These are phyloP conservation scores for Lepidium africanum DNA, from an alignment of 345 rosid genomes.

Conservation along the genomic window DNA sequence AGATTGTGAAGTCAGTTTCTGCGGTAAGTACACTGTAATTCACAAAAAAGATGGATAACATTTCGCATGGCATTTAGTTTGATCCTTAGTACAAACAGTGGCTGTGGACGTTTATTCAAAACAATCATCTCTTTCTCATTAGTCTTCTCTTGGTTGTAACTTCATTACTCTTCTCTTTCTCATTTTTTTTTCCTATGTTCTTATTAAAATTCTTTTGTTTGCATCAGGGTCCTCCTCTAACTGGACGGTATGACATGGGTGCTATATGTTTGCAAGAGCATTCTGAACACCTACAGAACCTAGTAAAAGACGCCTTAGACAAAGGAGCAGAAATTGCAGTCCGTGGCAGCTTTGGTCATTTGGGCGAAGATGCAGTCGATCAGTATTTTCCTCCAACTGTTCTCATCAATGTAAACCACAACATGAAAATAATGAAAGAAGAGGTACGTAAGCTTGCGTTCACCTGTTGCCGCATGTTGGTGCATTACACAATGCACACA, in stretches of 20 bases:
- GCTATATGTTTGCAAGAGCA: slow-evolving; percentile 95
- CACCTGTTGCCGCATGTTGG: background rate
- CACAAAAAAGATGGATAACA: background rate
- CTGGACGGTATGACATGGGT: slow-evolving; percentile 95
- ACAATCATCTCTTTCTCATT: background rate
- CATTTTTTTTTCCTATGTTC: background rate
- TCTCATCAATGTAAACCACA: slow-evolving; percentile 71
- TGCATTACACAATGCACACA: background rate
- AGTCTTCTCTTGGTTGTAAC: background rate
- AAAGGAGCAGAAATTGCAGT: slow-evolving; percentile 86
- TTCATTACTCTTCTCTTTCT: background rate
- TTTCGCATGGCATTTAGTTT: background rate
- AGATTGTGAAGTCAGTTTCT: slow-evolving; percentile 80
- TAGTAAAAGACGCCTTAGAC: slow-evolving; percentile 79
- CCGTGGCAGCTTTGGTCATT: slow-evolving; percentile 93
- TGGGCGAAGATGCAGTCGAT: slow-evolving; percentile 89
- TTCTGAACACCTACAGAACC: slow-evolving; percentile 79
- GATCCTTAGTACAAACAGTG: background rate
- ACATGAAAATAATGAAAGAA: slow-evolving; percentile 92
- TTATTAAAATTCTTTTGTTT: background rate
- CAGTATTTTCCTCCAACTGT: slow-evolving; percentile 94
- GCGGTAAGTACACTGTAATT: slow-evolving; percentile 52
- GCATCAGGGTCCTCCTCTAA: slow-evolving; percentile 86
- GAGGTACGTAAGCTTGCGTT: slow-evolving; percentile 47
- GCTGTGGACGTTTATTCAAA: background rate